Base-by-base conservation (phyloP, 1,284 basidiomycete genomes). In the Boletus smithii region DNA sequence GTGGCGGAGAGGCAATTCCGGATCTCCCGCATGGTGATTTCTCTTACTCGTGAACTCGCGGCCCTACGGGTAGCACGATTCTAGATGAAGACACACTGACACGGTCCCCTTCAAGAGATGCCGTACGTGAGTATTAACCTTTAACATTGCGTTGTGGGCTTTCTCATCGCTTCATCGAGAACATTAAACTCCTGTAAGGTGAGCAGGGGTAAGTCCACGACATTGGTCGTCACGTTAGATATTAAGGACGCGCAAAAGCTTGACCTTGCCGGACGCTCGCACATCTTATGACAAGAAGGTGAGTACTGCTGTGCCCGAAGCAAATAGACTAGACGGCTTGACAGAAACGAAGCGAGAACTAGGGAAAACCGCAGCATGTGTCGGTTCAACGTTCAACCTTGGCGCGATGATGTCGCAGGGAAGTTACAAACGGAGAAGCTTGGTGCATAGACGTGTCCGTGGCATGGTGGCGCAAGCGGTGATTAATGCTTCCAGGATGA, bases 401-500 rank as follows among this genome's bases (percentile, higher is more conserved):
- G 26, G 35, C 50, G 59, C 59, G 59, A 65, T 60, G 53, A 61
- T 61, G 27, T 63, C 59, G 59, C 59, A 65, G 45, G 49, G 43
- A 64, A 65, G 60, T 47, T 33, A 26, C 47, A 49, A 44, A 49
- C 50, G 47, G 56, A 65, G 64, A 60, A 61, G 58, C 27, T 40
- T 49, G 35, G 44, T 53, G 27, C 43, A 46, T 58, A 16, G 54
- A 64, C 31, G 46, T 46, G 45, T 50, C 60, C 53, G 53, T 56
- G 46, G 39, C 46, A 47, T 49, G 59, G 61, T 61, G 60, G 60
- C 65, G 61, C 62, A 14, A 50, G 62, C 50, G 54, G 61, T 57
- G 63, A 66, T 65, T 60, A 62, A 67, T 38, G 40, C 58, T 60
- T 65, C 63, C 54, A 63, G 58, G 53, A 50, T 46, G 47, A 57